Conservation (phyloP, 2,329 filamentous ascomycete species). For the Aciculosporium take region DNA sequence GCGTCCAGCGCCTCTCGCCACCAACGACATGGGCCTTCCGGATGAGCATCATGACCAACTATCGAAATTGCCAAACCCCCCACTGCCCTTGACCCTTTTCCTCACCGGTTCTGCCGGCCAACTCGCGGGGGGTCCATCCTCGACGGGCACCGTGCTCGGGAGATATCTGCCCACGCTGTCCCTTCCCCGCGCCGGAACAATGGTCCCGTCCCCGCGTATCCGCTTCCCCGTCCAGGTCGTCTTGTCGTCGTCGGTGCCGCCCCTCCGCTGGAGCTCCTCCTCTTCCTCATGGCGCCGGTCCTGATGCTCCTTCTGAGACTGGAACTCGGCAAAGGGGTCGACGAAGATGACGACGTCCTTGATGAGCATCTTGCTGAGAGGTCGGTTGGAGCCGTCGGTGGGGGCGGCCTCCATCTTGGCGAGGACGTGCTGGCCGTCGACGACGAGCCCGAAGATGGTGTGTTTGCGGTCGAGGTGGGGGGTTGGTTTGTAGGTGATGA, state of each 20-base stretch:
- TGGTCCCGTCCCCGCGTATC: conserved; percentile 52
- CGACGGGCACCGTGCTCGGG: no score
- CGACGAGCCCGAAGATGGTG: conserved; percentile 84
- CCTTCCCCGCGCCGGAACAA: conserved; percentile 28
- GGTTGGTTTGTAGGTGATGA: conserved; percentile 75
- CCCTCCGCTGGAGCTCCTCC: conserved; percentile 47
- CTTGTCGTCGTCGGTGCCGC: conserved; percentile 73
- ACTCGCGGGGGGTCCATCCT: no score
- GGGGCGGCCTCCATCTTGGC: conserved; percentile 63
- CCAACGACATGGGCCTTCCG: no score
- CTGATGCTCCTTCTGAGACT: conserved; percentile 54
- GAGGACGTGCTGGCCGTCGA: conserved; percentile 60
- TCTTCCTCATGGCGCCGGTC: conserved; percentile 43
- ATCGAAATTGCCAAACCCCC: conserved; percentile 92
- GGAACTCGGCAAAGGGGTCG: conserved; percentile 90
- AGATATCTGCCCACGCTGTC: conserved; percentile 68
- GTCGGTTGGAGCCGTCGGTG: conserved; percentile 61
- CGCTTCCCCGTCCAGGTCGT: conserved; percentile 95
- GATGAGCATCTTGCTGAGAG: conserved; percentile 65
- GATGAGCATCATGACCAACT: no score
- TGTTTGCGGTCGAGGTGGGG: conserved; percentile 89
- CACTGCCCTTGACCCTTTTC: conserved; percentile 59
- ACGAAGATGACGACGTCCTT: conserved; percentile 74
- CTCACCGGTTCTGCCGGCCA: conserved; percentile 57
- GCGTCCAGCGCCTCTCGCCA: no score